Evolutionary conservation across 1,284 basidiomycete genomes (phyloP).

Genomic region (Naganishia cerealis): DNA sequence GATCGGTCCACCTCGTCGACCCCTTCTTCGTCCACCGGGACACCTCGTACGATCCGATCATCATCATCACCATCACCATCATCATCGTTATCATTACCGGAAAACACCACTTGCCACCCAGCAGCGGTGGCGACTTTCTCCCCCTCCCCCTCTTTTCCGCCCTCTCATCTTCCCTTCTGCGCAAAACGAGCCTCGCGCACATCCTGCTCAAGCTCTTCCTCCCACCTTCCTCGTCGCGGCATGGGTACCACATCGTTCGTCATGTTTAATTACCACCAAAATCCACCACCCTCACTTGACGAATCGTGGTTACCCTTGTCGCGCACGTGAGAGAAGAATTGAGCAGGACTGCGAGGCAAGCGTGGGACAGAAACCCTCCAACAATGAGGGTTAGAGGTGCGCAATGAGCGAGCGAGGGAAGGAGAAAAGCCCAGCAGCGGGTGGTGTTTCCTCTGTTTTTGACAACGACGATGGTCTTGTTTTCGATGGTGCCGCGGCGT

Average conservation of each 20-base stretch:
- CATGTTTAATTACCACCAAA: constrained; percentile 12
- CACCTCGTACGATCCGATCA: neutral
- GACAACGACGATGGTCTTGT: neutral
- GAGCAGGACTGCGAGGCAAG: too few relatives aligned
- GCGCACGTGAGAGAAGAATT: neutral
- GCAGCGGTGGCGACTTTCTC: constrained; percentile 28
- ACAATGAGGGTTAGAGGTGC: neutral
- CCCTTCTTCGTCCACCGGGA: neutral
- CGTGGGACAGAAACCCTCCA: too few relatives aligned
- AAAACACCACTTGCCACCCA: constrained; percentile 28
- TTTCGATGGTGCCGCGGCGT: neutral
- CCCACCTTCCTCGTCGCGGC: neutral
- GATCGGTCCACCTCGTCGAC: constrained; percentile 1
- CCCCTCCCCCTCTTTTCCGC: neutral
- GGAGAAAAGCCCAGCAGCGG: constrained; percentile 29
- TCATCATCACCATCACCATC: neutral
- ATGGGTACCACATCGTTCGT: constrained; percentile 1
- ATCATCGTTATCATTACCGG: constrained; percentile 9
- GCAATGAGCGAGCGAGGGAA: too few relatives aligned
- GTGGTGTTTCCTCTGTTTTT: constrained; percentile 12
- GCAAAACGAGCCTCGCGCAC: neutral
- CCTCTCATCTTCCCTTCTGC: neutral
- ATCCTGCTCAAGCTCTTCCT: neutral
- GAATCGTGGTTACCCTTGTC: neutral
- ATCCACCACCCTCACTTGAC: constrained; percentile 29